Conservation (phyloP, 164 flowering plant species). For the Houttuynia cordata region DNA sequence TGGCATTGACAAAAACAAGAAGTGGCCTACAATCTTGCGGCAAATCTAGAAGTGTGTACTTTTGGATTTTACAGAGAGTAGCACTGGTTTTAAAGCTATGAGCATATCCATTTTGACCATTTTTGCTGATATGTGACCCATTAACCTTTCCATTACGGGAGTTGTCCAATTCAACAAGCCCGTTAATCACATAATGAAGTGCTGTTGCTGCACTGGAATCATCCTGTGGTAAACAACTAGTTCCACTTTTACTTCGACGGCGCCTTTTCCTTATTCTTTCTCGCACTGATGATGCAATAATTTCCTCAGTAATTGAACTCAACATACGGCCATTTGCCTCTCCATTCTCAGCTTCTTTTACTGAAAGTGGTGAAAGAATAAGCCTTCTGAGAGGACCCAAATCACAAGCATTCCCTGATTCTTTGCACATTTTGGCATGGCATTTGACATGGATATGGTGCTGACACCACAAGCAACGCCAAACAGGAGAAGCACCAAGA, state of each 20-base stretch:
- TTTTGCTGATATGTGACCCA: conserved; percentile 15
- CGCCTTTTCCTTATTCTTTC: conserved; percentile 46
- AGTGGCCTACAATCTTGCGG: conserved; percentile 71
- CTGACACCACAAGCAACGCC: conserved; percentile 85
- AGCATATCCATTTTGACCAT: conserved; percentile 12
- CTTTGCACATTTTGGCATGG: conserved; percentile 55
- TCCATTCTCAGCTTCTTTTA: conserved; percentile 32
- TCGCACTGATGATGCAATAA: conserved; percentile 42
- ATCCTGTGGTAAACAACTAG: conserved; percentile 16
- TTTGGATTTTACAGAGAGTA: conserved; percentile 16
- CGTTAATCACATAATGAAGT: conserved; percentile 29
- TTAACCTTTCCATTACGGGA: conserved; percentile 18
- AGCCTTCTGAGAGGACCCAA: conserved; percentile 57
- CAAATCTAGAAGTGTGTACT: conserved; percentile 38
- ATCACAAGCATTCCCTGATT: conserved; percentile 64
- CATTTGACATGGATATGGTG: conserved; percentile 70
- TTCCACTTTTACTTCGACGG: conserved; percentile 28
- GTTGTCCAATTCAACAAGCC: conserved; percentile 31
- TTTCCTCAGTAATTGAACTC: conserved; percentile 35
- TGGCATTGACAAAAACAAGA: conserved; percentile 61
- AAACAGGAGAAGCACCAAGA: conserved; percentile 56
- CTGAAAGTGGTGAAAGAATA: conserved; percentile 60
- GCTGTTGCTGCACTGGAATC: conserved; percentile 24
- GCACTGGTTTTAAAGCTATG: conserved; percentile 14
- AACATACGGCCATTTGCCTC: conserved; percentile 17